Conservation (phyloP, 2,329 filamentous ascomycete genomes). For the Lasiodiplodia hormozganensis region DNA sequence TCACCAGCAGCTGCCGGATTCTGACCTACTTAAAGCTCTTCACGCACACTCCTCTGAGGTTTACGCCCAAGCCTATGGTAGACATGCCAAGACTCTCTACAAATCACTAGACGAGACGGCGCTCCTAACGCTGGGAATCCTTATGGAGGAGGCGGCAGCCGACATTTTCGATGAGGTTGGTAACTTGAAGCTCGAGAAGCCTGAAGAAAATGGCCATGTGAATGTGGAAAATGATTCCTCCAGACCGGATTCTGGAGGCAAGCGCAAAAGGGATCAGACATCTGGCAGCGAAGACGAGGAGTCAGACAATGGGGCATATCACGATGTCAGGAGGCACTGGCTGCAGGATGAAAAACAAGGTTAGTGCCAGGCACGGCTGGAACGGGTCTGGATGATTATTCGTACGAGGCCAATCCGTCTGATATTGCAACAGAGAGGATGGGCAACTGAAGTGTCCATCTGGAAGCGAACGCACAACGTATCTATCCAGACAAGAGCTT, state of each 20-base stretch:
- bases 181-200: conserved; percentile 75
- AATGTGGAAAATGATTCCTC: conserved; percentile 2
- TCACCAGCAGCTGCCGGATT: conserved; percentile 65
- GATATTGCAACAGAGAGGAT: no score
- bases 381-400: neutral
- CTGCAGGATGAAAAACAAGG: neutral
- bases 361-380: neutral
- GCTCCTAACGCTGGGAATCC: conserved; percentile 74
- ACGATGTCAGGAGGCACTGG: neutral
- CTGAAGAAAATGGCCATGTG: conserved; percentile 35
- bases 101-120: conserved; percentile 80
- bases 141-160: conserved; percentile 73
- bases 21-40: conserved; percentile 72
- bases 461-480: no score
- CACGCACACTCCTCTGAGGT: conserved; percentile 73
- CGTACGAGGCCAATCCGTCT: neutral
- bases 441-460: no score
- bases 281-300: neutral
- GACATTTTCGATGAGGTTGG: conserved; percentile 69
- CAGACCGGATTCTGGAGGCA: neutral
- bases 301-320: neutral
- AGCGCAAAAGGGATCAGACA: neutral
- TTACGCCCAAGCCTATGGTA: conserved; percentile 54
- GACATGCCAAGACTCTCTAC: conserved; percentile 46
- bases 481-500: no score